A percentile compares a stretch with the other conserved stretches of the same genome.
Conservation (phyloP, 192 early-diverging fungal species). For the Mortierella alpina region DNA sequence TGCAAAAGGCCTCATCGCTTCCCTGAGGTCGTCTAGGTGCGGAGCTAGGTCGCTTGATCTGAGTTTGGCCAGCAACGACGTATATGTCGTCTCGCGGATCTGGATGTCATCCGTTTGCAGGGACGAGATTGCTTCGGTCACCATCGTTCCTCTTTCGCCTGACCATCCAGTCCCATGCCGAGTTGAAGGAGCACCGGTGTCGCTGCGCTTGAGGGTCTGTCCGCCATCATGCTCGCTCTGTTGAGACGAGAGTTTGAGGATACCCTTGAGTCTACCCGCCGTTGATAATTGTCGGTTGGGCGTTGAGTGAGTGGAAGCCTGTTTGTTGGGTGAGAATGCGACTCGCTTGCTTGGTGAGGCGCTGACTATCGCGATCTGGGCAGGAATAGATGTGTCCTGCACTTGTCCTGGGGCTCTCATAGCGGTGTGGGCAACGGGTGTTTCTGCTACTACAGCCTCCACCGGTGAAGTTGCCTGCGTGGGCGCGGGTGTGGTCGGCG, state of each 20-base stretch:
- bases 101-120: constrained; percentile 13
- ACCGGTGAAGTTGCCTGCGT: too few relatives aligned
- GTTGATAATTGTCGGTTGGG: background rate
- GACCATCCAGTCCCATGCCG: background rate
- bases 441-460: background rate
- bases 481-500: too few relatives aligned
- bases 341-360: constrained; percentile 39
- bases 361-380: constrained; percentile 26
- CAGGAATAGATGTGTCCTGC: constrained; percentile 15
- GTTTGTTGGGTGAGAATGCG: constrained; percentile 35
- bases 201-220: background rate
- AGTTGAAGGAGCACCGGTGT: background rate
- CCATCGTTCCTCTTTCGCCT: constrained; percentile 2
- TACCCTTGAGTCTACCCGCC: constrained; percentile 14
- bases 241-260: constrained; percentile 18
- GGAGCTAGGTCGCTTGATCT: constrained; percentile 7
- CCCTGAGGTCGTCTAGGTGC: constrained; percentile 3
- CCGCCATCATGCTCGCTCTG: background rate
- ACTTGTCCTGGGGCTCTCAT: background rate
- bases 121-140: background rate
- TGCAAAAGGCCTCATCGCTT: constrained; percentile 15
- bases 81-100: constrained; percentile 2
- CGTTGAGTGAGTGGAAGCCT: constrained; percentile 14
- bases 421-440: background rate
- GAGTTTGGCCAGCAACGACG: constrained; percentile 11